Base-by-base conservation (phyloP, 1,284 basidiomycete species). In the Tylopilus orsonianus region DNA sequence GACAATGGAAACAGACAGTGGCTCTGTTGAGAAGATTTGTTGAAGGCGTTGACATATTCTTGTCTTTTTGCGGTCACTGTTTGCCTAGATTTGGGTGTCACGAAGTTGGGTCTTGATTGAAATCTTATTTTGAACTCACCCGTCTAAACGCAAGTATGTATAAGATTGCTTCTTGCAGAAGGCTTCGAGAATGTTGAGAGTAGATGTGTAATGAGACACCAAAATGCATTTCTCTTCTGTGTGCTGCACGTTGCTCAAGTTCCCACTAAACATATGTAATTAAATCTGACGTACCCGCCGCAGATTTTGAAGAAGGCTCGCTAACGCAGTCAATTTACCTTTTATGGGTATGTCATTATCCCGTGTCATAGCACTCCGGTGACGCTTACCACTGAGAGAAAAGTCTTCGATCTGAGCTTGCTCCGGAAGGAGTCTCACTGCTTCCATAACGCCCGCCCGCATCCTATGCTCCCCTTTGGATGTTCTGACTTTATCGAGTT, bases 141-240 rank as follows among this genome's bases (percentile, higher is more conserved):
- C 96, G 62, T 99, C 96, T 23, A 99, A 77, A 5, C 97, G 85
- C 53, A 89, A 80, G 63, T 83, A 92, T 0, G 85, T 81, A 66
- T 94, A 97, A 9, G 75, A 71, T 61, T 79, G 83, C 55, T 79
- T 81, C 61, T 85, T 81, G 71, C 93, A 95, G 59, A 87, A 88
- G 5, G 80, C 82, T 71, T 98, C 92, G 32, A 99, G 75, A 50
- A 99, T 81, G 63, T 98, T 90, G 46, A 99, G 80, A 1, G 96
- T 97, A 3, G 88, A 85, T 1, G 91, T 93, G 61, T 87, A 94
- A 62, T 93, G 91, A 18, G 91, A 94, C 20, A 95, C 91, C 39
- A 97, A 70, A 32, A 97, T 87, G 56, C 93, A 89, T 78, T 97
- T 97, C 69, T 99, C 97, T 30, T 90, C 83, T 0, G 91, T 95